phyloP scores from a whole-genome alignment of 2,329 filamentous ascomycete species.

The Fusarium denticulatum region DNA sequence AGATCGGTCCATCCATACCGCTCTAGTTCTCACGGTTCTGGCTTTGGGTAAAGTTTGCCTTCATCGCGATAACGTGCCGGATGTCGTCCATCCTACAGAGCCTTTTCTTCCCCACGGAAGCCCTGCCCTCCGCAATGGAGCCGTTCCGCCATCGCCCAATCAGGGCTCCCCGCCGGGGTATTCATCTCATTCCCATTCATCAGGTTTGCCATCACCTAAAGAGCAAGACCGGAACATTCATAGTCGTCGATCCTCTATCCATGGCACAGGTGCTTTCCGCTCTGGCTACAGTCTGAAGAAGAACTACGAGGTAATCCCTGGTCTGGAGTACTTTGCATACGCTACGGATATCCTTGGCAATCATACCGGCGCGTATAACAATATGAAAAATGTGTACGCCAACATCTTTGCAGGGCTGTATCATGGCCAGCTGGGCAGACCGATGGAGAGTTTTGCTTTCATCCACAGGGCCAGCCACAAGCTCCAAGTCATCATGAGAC shows the following conservation, averaged over 20 bases:
- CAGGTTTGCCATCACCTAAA: slow-evolving; percentile 62
- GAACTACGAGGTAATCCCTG: slow-evolving; percentile 88
- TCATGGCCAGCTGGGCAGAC: slow-evolving; percentile 85
- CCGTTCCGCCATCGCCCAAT: slow-evolving; percentile 60
- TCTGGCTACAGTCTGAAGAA: slow-evolving; percentile 49
- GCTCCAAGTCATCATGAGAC: slow-evolving; percentile 78
- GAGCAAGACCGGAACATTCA: slow-evolving; percentile 58
- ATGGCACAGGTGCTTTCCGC: slow-evolving; percentile 50
- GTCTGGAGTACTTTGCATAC: slow-evolving; percentile 87
- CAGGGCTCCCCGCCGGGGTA: slow-evolving; percentile 64
- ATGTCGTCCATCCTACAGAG: slow-evolving; percentile 59
- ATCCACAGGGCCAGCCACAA: slow-evolving; percentile 66
- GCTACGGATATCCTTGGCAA: slow-evolving; percentile 88
- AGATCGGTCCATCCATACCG: slow-evolving; percentile 78
- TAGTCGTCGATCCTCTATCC: slow-evolving; percentile 63
- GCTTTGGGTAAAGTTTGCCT: slow-evolving; percentile 86
- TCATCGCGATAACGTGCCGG: slow-evolving; percentile 63
- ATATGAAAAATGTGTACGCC: slow-evolving; percentile 85
- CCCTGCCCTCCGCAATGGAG: slow-evolving; percentile 57
- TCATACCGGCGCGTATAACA: slow-evolving; percentile 79
- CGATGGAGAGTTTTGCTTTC: slow-evolving; percentile 81
- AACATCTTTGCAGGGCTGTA: slow-evolving; percentile 88
- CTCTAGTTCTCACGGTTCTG: slow-evolving; percentile 82
- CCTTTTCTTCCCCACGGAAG: slow-evolving; percentile 48
- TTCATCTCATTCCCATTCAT: slow-evolving; percentile 59